Conservation (phyloP, 129 eudicot genomes). For the Artemisia annua region DNA sequence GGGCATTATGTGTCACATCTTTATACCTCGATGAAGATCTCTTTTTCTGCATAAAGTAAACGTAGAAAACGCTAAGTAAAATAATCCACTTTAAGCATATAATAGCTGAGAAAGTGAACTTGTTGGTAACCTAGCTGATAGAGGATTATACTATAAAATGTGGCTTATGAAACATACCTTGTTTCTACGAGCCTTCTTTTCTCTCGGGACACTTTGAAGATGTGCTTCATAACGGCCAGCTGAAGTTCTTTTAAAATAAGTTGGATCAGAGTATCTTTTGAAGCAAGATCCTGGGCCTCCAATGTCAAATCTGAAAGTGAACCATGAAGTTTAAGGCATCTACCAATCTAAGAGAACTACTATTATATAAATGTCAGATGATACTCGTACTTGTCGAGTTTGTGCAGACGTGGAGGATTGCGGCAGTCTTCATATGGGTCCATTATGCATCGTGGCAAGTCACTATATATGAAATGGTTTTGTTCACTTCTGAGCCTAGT, state of each 20-base stretch:
- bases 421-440: constrained; percentile 79
- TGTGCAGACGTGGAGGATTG: constrained; percentile 77
- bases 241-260: constrained; percentile 77
- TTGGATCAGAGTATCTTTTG: constrained; percentile 93
- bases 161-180: constrained; percentile 44
- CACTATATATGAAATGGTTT: constrained; percentile 84
- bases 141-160: neutral
- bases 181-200: constrained; percentile 63
- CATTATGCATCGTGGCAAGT: constrained; percentile 84
- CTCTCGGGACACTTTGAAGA: constrained; percentile 42
- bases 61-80: neutral
- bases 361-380: neutral
- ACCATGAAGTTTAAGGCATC: constrained; percentile 17
- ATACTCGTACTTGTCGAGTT: constrained; percentile 78
- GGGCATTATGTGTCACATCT: constrained; percentile 39
- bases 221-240: constrained; percentile 48
- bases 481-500: constrained; percentile 52
- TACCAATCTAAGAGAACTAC: constrained; percentile 5
- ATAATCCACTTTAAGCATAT: neutral
- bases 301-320: constrained; percentile 72
- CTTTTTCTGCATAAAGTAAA: constrained; percentile 54
- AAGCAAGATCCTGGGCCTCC: constrained; percentile 98
- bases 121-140: no score
- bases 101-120: no score
- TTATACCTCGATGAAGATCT: constrained; percentile 46